Evolutionary conservation across 1,284 basidiomycete genomes (phyloP), one percentile per base, ranked within the genome.

Genomic region (Trametes versicolor): DNA sequence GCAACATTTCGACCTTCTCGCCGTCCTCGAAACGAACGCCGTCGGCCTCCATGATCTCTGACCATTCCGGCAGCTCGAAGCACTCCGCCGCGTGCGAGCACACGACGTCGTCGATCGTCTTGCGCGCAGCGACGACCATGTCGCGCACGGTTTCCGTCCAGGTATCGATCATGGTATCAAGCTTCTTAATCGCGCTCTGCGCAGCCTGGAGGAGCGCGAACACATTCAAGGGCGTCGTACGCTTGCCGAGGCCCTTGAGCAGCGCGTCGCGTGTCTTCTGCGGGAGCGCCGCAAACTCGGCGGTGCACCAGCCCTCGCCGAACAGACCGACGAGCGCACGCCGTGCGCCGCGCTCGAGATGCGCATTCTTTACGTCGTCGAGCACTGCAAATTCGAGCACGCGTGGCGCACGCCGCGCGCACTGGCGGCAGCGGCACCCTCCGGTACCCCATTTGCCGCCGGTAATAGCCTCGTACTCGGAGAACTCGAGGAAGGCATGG

Each of bases 231-330:
- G 89, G 84, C 0, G 84, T 87, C 10, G 92, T 89, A 12, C 87
- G 82, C 65, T 89, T 90, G 32, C 83, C 83, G 0, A 96, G 82
- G 2, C 92, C 91, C 63, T 87, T 88, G 34, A 96, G 77, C 1
- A 96, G 79, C 21, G 80, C 81, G 29, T 92, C 88, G 37, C 92
- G 86, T 36, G 88, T 83, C 68, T 88, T 88, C 67, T 85, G 84
- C 4, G 89, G 84, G 0, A 96, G 82, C 0, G 80, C 75, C 1
- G 91, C 91, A 70, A 97, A 92, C 66, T 97, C 94, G 36, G 86
- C 74, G 0, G 86, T 91, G 67, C 88, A 90, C 96, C 95, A 97
- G 3, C 92, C 90, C 67, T 94, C 91, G 10, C 93, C 93, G 73
- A 94, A 97, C 23, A 93, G 83, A 0, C 89, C 87, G 0, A 95